These are phyloP conservation scores for Trapa incisa DNA, from an alignment of 345 rosid species.

Conservation along the genomic window DNA sequence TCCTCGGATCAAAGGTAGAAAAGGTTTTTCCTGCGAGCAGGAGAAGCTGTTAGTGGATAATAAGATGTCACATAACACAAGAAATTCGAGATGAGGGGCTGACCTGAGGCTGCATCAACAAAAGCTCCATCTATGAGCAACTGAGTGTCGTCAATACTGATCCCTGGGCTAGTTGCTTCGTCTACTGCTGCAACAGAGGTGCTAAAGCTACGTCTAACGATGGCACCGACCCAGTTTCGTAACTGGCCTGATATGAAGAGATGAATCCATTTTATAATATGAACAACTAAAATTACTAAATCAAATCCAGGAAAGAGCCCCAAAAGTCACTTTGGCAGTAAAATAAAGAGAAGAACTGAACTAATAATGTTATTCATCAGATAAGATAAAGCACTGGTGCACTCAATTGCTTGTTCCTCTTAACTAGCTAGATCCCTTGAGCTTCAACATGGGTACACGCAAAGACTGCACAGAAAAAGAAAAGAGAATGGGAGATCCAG, in stretches of 20 bases:
- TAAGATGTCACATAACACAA: background rate
- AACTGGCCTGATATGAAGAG: slow-evolving; percentile 26
- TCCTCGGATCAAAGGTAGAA: slow-evolving; percentile 80
- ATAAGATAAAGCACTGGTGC: background rate
- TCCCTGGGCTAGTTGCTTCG: slow-evolving; percentile 48
- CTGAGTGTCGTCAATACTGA: slow-evolving; percentile 42
- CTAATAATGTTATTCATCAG: background rate
- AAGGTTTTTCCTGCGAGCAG: slow-evolving; percentile 42
- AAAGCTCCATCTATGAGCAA: slow-evolving; percentile 71
- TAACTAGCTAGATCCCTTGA: background rate
- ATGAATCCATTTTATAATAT: background rate
- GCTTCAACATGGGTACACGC: background rate
- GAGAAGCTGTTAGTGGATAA: background rate
- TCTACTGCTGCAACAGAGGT: slow-evolving; percentile 34
- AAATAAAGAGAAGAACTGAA: background rate
- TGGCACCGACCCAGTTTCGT: slow-evolving; percentile 22
- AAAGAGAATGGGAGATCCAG: background rate
- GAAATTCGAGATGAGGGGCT: background rate
- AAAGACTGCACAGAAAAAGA: background rate
- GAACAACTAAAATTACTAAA: background rate
- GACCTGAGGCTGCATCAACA: slow-evolving; percentile 85
- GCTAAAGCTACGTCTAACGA: slow-evolving; percentile 24
- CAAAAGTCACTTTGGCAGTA: background rate
- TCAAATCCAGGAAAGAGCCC: background rate
- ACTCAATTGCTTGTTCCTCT: background rate